Percentiles rank a stretch among this genome's conserved stretches.
phyloP scores from a whole-genome alignment of 305 asterid species.

The Plantago lanceolata region DNA sequence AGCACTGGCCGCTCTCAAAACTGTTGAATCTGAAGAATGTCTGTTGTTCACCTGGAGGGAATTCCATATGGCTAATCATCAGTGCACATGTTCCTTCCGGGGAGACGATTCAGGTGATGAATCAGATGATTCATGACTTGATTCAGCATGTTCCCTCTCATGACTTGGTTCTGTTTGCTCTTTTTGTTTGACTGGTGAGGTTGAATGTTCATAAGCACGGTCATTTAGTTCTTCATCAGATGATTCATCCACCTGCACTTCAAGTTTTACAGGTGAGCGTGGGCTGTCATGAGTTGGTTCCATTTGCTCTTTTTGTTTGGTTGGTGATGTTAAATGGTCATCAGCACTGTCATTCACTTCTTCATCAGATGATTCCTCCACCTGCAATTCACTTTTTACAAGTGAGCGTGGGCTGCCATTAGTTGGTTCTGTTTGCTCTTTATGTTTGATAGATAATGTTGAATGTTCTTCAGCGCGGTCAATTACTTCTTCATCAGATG shows the following conservation, averaged over 20 bases:
- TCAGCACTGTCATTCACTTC: conserved; percentile 12
- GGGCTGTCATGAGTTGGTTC: conserved; percentile 6
- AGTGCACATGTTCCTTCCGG: neutral
- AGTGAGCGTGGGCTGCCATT: conserved; percentile 1
- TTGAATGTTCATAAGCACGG: neutral
- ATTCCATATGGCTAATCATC: conserved; percentile 1
- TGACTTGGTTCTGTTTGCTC: conserved; percentile 13
- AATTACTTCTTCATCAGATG: conserved; percentile 14
- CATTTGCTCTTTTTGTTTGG: conserved; percentile 15
- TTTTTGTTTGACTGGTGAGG: conserved; percentile 13
- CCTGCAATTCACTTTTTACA: conserved; percentile 9
- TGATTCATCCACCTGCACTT: conserved; percentile 13
- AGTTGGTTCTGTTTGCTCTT: conserved; percentile 13
- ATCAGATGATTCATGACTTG: neutral
- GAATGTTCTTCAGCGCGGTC: neutral
- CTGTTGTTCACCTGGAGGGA: neutral
- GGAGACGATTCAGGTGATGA: conserved; percentile 10
- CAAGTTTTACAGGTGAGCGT: conserved; percentile 10
- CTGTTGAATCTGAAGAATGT: neutral
- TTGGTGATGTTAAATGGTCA: neutral
- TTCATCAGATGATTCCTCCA: conserved; percentile 11
- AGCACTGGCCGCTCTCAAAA: conserved; percentile 1
- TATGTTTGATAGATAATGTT: conserved; percentile 1
- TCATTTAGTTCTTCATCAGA: conserved; percentile 13
- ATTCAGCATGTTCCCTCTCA: conserved; percentile 6